A percentile compares a stretch with the other conserved stretches of the same genome.
phyloP scores from a whole-genome alignment of 495 filamentous ascomycete genomes.

The Hyaloscypha variabilis region DNA sequence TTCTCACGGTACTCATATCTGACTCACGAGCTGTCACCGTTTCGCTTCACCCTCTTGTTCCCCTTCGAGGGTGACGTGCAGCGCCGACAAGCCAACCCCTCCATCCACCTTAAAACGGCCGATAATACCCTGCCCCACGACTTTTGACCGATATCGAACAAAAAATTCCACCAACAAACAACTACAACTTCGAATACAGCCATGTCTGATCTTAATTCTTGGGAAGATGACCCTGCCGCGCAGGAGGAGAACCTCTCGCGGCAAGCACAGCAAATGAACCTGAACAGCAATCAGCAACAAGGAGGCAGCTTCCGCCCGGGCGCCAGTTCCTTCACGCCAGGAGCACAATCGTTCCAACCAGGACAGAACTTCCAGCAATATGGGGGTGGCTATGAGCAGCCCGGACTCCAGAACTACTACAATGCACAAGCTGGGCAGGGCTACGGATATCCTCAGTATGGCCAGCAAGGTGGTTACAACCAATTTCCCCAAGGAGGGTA shows the following conservation, averaged over 20 bases:
- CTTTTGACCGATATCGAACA: conserved; percentile 15
- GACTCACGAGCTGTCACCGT: not conserved
- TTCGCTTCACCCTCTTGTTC: not conserved
- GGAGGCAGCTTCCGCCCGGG: conserved; percentile 69
- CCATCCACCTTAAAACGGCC: conserved; percentile 16
- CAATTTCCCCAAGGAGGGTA: conserved; percentile 56
- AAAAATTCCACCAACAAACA: not conserved
- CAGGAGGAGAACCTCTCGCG: conserved; percentile 85
- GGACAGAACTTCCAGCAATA: conserved; percentile 70
- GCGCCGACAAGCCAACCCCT: conserved; percentile 14
- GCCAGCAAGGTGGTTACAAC: conserved; percentile 50
- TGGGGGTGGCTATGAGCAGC: conserved; percentile 38
- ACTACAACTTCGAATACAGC: not conserved
- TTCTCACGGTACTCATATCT: not conserved
- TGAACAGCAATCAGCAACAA: conserved; percentile 55
- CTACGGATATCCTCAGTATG: conserved; percentile 54
- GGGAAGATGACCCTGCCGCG: conserved; percentile 92
- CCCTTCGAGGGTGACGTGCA: not conserved
- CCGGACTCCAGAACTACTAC: conserved; percentile 32
- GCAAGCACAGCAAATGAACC: conserved; percentile 77
- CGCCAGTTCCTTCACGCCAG: conserved; percentile 79
- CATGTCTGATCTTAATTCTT: conserved; percentile 90
- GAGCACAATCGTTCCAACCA: conserved; percentile 75
- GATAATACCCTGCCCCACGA: conserved; percentile 22
- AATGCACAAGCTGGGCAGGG: conserved; percentile 26